Evolutionary conservation across 2,329 filamentous ascomycete species (phyloP), one percentile per base, ranked within the genome.

Genomic region (Fusarium sp.): DNA sequence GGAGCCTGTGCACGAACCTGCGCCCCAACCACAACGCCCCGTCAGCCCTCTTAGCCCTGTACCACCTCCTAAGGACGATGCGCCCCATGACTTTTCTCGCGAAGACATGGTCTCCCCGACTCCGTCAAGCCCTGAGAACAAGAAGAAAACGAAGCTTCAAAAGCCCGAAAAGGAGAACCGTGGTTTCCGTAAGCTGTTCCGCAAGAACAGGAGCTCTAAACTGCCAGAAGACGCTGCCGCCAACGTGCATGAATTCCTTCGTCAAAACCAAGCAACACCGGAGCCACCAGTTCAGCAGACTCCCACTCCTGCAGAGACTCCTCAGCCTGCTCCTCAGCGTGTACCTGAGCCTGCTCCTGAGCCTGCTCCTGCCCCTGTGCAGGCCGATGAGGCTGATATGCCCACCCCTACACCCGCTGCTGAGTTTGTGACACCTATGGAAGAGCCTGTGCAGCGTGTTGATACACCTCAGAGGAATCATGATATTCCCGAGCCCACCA

Each of bases 151-250:
- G 77, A 88, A 87, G 77, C 81, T 88, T 17, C 86, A 88, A 64
- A 89, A 88, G 75, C 83, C 83, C 7, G 75, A 76, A 62, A 84
- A 82, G 75, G 80, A 84, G 53, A 80, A 81, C 69, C 76, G 78
- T 40, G 87, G 88, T 17, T 84, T 92, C 71, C 87, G 86, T 66
- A 91, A 91, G 78, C 82, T 92, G 42, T 92, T 92, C 46, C 86
- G 88, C 71, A 91, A 88, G 80, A 90, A 89, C 74, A 83, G 86
- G 63, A 75, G 80, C 61, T 90, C 85, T 36, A 91, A 87, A 78
- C 73, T 86, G 22, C 85, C 84, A 9, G 86, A 88, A 2, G 85
- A 86, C 62, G 84, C 87, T 38, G 82, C 82, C 58, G 80, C 79
- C 63, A 86, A 86, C 72, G 78, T 85, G 66, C 87, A 82, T 77